These are phyloP conservation scores for Lojkania enalia DNA, from an alignment of 2,329 filamentous ascomycete species.

Conservation along the genomic window DNA sequence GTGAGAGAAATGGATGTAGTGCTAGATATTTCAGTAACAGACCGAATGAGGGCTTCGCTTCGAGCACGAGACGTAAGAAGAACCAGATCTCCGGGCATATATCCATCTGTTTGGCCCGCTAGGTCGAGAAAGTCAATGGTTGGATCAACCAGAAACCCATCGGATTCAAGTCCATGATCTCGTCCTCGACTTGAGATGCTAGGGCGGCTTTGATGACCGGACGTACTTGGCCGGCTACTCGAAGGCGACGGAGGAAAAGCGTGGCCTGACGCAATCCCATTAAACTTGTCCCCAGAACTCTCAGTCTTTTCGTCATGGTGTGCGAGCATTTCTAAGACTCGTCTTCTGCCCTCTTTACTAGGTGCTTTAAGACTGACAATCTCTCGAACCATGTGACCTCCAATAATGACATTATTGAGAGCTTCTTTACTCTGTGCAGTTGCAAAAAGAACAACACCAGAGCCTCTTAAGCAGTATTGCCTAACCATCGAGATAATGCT, in stretches of 20 bases:
- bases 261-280: slow-evolving; percentile 29
- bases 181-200: slow-evolving; percentile 39
- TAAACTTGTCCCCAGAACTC: slow-evolving; percentile 17
- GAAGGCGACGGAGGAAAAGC: slow-evolving; percentile 49
- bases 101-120: slow-evolving; percentile 92
- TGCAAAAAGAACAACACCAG: slow-evolving; percentile 81
- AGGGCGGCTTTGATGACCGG: slow-evolving; percentile 48
- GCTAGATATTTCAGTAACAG: slow-evolving; percentile 56
- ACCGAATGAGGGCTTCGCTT: slow-evolving; percentile 89
- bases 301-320: slow-evolving; percentile 44
- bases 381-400: slow-evolving; percentile 89
- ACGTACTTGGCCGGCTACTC: slow-evolving; percentile 51
- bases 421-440: slow-evolving; percentile 93
- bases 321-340: slow-evolving; percentile 80
- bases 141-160: slow-evolving; percentile 71
- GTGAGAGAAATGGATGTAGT: slow-evolving; percentile 62
- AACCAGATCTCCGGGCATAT: slow-evolving; percentile 93
- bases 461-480: slow-evolving; percentile 79
- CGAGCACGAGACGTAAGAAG: slow-evolving; percentile 84
- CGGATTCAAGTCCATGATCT: slow-evolving; percentile 42
- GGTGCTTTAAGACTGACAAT: slow-evolving; percentile 89
- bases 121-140: slow-evolving; percentile 90
- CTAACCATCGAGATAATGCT: slow-evolving; percentile 79
- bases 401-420: slow-evolving; percentile 85
- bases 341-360: slow-evolving; percentile 84